phyloP scores from a whole-genome alignment of 1,284 basidiomycete genomes.

The Puccinia hordei region DNA sequence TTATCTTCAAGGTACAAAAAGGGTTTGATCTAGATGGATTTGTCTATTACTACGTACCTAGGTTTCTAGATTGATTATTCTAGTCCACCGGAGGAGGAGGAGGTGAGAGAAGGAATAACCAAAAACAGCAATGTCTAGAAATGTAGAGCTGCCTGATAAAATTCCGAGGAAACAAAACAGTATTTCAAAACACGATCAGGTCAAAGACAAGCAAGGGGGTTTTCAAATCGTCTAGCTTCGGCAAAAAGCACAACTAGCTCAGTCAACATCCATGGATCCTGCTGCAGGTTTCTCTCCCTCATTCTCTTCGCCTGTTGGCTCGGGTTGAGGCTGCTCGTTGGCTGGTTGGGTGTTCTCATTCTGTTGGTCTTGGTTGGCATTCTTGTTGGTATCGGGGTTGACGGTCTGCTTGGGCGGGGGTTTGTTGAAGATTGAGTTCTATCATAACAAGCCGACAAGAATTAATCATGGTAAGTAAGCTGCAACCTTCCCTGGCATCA shows the following conservation, averaged over 20 bases:
- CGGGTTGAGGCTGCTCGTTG: constrained; percentile 27
- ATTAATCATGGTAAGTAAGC: neutral
- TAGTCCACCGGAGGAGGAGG: neutral
- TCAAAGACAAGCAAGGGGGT: neutral
- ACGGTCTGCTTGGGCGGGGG: constrained; percentile 36
- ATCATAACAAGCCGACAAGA: neutral
- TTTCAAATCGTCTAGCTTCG: neutral
- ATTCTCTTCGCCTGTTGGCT: constrained; percentile 28
- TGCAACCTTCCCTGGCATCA: neutral
- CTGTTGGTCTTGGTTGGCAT: constrained; percentile 24
- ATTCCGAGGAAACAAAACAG: constrained; percentile 10
- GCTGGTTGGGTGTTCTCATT: constrained; percentile 39
- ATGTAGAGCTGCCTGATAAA: neutral
- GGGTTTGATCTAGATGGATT: too few species aligned
- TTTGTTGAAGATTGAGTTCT: constrained; percentile 49
- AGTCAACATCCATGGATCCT: constrained; percentile 47
- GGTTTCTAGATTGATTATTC: neutral
- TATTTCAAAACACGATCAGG: neutral
- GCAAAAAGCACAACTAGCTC: constrained; percentile 1
- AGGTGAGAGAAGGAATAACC: neutral
- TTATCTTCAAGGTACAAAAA: too few species aligned
- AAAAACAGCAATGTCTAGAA: neutral
- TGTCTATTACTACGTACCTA: neutral
- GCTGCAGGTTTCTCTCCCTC: constrained; percentile 12
- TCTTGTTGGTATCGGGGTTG: constrained; percentile 9